Evolutionary conservation across 495 filamentous ascomycete genomes (phyloP).

Genomic region (Neurospora hispaniola): DNA sequence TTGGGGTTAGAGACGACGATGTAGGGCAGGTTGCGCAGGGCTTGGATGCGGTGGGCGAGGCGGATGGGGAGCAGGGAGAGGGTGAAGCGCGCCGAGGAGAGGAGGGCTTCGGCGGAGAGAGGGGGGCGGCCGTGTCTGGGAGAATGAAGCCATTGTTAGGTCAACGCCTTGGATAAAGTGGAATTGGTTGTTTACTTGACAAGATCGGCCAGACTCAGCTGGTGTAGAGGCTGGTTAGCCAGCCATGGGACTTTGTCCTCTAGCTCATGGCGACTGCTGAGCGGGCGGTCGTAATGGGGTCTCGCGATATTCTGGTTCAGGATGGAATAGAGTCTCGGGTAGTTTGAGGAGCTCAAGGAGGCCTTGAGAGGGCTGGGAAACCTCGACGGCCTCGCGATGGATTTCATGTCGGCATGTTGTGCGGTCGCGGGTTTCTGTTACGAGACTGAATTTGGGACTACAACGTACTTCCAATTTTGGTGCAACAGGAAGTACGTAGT

Average conservation of each 20-base stretch:
- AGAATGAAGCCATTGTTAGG: background rate
- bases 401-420: slow-evolving; percentile 38
- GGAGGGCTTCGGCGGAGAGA: slow-evolving; percentile 64
- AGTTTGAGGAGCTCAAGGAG: slow-evolving; percentile 3
- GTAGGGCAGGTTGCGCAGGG: slow-evolving; percentile 84
- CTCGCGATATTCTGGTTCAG: background rate
- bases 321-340: background rate
- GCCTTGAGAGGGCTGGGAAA: slow-evolving; percentile 22
- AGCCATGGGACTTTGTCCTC: slow-evolving; percentile 68
- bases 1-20: slow-evolving; percentile 96
- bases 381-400: slow-evolving; percentile 27
- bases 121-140: slow-evolving; percentile 81
- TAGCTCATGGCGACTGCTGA: slow-evolving; percentile 12
- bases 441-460: background rate
- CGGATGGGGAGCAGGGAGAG: slow-evolving; percentile 84
- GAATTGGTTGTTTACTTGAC: slow-evolving; percentile 51
- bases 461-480: background rate
- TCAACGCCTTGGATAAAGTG: background rate
- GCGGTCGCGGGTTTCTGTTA: background rate
- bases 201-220: slow-evolving; percentile 76
- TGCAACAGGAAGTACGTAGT: background rate
- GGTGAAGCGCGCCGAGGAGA: slow-evolving; percentile 88
- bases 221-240: slow-evolving; percentile 66
- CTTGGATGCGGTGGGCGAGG: slow-evolving; percentile 88
- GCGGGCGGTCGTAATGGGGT: background rate